These are phyloP conservation scores for Lentinula raphanica DNA, from an alignment of 768 basidiomycete species.

Conservation along the genomic window DNA sequence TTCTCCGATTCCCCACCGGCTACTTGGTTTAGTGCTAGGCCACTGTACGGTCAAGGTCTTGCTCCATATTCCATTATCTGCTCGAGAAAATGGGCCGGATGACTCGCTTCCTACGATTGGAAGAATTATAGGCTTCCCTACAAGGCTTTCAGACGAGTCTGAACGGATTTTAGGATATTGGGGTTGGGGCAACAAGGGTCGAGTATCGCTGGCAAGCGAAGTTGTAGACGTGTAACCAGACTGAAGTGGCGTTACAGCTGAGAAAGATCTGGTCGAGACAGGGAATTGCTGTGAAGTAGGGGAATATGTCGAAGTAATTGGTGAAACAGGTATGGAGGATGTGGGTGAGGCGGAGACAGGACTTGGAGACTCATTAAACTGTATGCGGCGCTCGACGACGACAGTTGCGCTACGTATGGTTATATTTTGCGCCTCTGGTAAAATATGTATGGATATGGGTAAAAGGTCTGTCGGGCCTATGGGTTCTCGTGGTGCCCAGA, in stretches of 20 bases:
- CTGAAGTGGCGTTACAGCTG: slow-evolving; percentile 10
- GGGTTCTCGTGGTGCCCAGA: slow-evolving; percentile 50
- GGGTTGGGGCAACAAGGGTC: slow-evolving; percentile 36
- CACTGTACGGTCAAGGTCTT: slow-evolving; percentile 68
- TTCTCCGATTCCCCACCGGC: slow-evolving; percentile 78
- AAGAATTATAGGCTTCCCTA: slow-evolving; percentile 41
- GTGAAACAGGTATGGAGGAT: slow-evolving; percentile 22
- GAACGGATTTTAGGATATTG: slow-evolving; percentile 27
- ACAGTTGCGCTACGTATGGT: slow-evolving; percentile 59
- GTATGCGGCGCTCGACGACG: slow-evolving; percentile 67
- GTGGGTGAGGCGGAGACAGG: slow-evolving; percentile 17
- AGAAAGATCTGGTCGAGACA: slow-evolving; percentile 21
- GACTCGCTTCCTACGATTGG: slow-evolving; percentile 56
- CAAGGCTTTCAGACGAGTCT: slow-evolving; percentile 24
- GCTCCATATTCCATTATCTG: slow-evolving; percentile 53
- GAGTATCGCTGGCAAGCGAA: slow-evolving; percentile 15
- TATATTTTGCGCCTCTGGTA: slow-evolving; percentile 52
- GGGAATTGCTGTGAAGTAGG: slow-evolving; percentile 12
- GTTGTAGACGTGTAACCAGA: neutral
- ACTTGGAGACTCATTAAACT: slow-evolving; percentile 39
- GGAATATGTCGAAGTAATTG: slow-evolving; percentile 25
- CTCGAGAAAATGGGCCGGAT: slow-evolving; percentile 50
- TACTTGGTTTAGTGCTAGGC: slow-evolving; percentile 62
- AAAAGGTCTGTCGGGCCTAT: slow-evolving; percentile 73
- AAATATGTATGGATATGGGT: slow-evolving; percentile 56